phyloP scores from a whole-genome alignment of 2,329 filamentous ascomycete species.

The Stagonosporopsis rhizophila region DNA sequence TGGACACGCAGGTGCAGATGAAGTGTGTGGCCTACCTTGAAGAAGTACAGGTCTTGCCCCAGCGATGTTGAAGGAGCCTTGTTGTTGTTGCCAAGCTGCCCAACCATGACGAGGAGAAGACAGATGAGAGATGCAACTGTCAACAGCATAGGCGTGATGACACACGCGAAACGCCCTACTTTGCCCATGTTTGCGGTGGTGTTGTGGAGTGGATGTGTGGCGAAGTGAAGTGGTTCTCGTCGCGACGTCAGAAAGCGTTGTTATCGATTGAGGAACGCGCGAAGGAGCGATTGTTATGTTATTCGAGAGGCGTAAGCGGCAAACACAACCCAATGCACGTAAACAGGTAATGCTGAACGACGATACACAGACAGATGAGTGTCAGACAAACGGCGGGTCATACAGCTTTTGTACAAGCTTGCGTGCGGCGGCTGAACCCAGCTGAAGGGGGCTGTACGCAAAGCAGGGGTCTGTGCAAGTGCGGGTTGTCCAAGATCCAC shows the following conservation, averaged over 20 bases:
- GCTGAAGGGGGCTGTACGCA: constrained; percentile 21
- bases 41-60: constrained; percentile 63
- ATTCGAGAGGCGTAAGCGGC: neutral
- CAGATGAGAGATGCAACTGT: constrained; percentile 79
- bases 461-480: constrained; percentile 12
- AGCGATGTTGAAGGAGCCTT: constrained; percentile 48
- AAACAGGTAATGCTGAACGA: constrained; percentile 10
- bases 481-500: constrained; percentile 9
- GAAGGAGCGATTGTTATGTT: constrained; percentile 5
- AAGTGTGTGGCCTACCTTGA: constrained; percentile 51
- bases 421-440: constrained; percentile 22
- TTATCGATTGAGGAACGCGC: constrained; percentile 12
- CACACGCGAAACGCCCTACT: constrained; percentile 82
- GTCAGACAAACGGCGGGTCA: constrained; percentile 13
- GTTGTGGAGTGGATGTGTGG: constrained; percentile 1
- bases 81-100: constrained; percentile 59
- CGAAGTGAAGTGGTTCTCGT: neutral
- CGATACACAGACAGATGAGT: constrained; percentile 13
- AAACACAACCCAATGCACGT: constrained; percentile 11
- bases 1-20: neutral
- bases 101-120: constrained; percentile 64
- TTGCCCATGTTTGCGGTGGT: constrained; percentile 65
- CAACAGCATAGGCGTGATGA: constrained; percentile 83
- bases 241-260: constrained; percentile 15
- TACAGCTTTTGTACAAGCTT: constrained; percentile 20